Evolutionary conservation across 441 rosid genomes (phyloP).

Genomic region (Adansonia grandidieri): DNA sequence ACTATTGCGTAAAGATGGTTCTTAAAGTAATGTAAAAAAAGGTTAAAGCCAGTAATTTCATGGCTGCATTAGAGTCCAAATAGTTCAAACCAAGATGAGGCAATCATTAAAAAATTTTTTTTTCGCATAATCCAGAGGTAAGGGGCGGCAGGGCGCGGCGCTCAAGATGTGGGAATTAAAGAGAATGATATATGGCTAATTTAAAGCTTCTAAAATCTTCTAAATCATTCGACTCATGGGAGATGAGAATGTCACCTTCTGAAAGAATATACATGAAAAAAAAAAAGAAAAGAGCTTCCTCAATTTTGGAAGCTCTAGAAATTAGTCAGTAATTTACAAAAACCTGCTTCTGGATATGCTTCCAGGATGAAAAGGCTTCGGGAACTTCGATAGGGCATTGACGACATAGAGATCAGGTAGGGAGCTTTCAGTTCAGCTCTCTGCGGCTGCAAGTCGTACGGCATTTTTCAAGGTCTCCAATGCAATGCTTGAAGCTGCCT

Average conservation of each 20-base stretch:
- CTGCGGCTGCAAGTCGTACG: constrained; percentile 12
- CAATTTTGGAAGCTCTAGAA: constrained; percentile 24
- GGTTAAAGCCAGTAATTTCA: no score
- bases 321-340: constrained; percentile 26
- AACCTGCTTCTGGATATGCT: constrained; percentile 14
- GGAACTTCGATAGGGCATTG: constrained; percentile 11
- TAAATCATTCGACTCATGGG: constrained; percentile 6
- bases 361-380: not conserved
- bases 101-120: no score
- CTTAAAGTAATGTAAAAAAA: no score
- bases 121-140: no score
- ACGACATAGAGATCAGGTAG: constrained; percentile 14
- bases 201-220: constrained; percentile 20
- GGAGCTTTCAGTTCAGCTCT: constrained; percentile 17
- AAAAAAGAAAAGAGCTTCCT: constrained; percentile 3
- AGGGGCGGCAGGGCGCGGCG: no score
- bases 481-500: constrained; percentile 42
- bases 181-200: not conserved
- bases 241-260: not conserved
- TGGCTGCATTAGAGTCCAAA: no score
- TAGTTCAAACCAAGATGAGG: no score
- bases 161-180: no score
- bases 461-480: not conserved
- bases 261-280: constrained; percentile 19
- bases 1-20: no score